Evolutionary conservation across 2,329 filamentous ascomycete species (phyloP).

Genomic region (Monosporascus sp.): DNA sequence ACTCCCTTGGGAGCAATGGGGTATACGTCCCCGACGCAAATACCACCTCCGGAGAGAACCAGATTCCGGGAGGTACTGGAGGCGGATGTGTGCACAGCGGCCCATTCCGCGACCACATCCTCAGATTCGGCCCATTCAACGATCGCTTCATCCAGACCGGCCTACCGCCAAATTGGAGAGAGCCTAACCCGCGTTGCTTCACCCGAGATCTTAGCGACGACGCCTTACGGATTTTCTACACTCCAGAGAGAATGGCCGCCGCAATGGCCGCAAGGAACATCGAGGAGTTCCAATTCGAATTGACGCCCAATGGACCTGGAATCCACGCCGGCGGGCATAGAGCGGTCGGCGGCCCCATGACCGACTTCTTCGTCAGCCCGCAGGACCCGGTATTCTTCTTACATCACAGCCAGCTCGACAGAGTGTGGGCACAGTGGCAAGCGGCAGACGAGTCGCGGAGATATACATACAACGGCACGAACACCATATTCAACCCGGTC

Average conservation of each 20-base stretch:
- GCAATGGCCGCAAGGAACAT: background rate
- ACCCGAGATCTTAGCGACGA: background rate
- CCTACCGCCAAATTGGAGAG: constrained; percentile 5
- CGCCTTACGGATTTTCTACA: background rate
- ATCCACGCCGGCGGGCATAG: background rate
- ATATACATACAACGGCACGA: background rate
- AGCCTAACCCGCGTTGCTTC: background rate
- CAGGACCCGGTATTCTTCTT: background rate
- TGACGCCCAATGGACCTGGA: background rate
- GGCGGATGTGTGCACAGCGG: constrained; percentile 20
- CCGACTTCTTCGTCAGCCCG: background rate
- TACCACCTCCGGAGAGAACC: background rate
- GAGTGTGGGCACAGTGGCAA: too few relatives aligned
- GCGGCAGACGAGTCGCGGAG: too few relatives aligned
- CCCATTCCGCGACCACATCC: constrained; percentile 16
- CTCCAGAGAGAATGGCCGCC: background rate
- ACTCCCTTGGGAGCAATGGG: constrained; percentile 6
- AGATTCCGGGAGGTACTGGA: constrained; percentile 17
- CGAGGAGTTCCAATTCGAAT: background rate
- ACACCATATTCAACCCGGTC: background rate
- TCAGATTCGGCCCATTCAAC: constrained; percentile 15
- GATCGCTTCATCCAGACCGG: constrained; percentile 11
- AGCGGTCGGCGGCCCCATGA: background rate
- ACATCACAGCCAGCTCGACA: too few relatives aligned
- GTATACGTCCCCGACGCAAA: background rate